These are phyloP conservation scores for Wickerhamomyces alni DNA, from an alignment of 805 yeast species.

Conservation along the genomic window DNA sequence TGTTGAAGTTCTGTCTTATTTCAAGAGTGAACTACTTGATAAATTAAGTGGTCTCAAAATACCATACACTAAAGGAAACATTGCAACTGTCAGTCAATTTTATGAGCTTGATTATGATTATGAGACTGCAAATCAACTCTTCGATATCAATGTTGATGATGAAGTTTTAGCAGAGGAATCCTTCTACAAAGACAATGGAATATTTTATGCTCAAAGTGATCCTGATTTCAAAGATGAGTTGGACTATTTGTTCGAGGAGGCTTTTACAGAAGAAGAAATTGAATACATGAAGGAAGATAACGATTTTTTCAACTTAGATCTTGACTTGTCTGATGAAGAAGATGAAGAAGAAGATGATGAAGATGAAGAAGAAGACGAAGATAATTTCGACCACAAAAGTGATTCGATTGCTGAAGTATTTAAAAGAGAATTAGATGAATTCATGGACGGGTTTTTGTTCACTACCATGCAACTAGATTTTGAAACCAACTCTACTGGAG, in stretches of 20 bases:
- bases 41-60: slow-evolving; percentile 6
- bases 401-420: too few relatives aligned
- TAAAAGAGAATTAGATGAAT: not conserved
- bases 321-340: too few relatives aligned
- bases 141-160: not conserved
- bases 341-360: too few relatives aligned
- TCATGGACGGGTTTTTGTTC: not conserved
- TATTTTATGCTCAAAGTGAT: slow-evolving; percentile 1
- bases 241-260: slow-evolving; percentile 2
- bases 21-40: slow-evolving; percentile 10
- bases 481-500: slow-evolving; percentile 1
- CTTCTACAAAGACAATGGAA: slow-evolving; percentile 3
- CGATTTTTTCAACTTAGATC: slow-evolving; percentile 4
- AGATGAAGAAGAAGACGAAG: too few relatives aligned
- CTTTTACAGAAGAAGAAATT: slow-evolving; percentile 2
- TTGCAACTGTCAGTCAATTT: not conserved
- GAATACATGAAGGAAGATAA: slow-evolving; percentile 1
- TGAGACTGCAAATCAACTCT: not conserved
- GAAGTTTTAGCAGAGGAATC: not conserved
- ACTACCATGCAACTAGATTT: slow-evolving; percentile 1
- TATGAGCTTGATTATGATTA: not conserved
- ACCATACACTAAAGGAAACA: not conserved
- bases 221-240: slow-evolving; percentile 3
- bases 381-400: too few relatives aligned
- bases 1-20: slow-evolving; percentile 12